These are phyloP conservation scores for Nissolia schottii DNA, from an alignment of 306 rosid species.

Conservation along the genomic window DNA sequence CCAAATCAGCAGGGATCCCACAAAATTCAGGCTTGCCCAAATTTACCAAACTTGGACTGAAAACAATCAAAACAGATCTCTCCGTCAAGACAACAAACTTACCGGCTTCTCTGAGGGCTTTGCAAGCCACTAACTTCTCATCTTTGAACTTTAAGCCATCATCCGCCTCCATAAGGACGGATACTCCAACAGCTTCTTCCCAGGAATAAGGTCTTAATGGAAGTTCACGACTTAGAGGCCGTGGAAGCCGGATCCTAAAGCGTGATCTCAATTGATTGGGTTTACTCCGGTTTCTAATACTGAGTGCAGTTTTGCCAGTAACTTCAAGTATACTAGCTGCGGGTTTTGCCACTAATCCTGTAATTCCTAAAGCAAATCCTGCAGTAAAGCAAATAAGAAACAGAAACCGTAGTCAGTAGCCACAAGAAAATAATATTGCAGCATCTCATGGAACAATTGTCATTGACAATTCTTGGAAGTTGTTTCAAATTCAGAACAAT, in stretches of 20 bases:
- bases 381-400: constrained; percentile 27
- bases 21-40: constrained; percentile 73
- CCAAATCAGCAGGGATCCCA: constrained; percentile 61
- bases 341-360: constrained; percentile 92
- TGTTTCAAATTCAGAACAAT: constrained; percentile 8
- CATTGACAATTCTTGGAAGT: not conserved
- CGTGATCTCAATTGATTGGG: constrained; percentile 55
- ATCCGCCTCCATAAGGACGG: constrained; percentile 62
- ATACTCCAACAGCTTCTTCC: constrained; percentile 87
- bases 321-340: constrained; percentile 97
- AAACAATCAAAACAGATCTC: constrained; percentile 54
- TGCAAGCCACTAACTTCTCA: constrained; percentile 71
- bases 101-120: constrained; percentile 74
- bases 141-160: constrained; percentile 60
- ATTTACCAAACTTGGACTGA: constrained; percentile 57
- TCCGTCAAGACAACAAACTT: constrained; percentile 67
- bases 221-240: constrained; percentile 56
- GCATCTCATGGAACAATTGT: not conserved
- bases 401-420: constrained; percentile 8
- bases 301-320: constrained; percentile 86
- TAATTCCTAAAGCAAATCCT: constrained; percentile 89
- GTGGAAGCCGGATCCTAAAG: constrained; percentile 70
- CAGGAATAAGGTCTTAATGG: constrained; percentile 80
- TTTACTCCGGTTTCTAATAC: constrained; percentile 88
- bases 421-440: not conserved